Percentiles rank a stretch among this genome's conserved stretches.
Conservation (phyloP, 2,329 filamentous ascomycete genomes). For the Cladophialophora yegresii region DNA sequence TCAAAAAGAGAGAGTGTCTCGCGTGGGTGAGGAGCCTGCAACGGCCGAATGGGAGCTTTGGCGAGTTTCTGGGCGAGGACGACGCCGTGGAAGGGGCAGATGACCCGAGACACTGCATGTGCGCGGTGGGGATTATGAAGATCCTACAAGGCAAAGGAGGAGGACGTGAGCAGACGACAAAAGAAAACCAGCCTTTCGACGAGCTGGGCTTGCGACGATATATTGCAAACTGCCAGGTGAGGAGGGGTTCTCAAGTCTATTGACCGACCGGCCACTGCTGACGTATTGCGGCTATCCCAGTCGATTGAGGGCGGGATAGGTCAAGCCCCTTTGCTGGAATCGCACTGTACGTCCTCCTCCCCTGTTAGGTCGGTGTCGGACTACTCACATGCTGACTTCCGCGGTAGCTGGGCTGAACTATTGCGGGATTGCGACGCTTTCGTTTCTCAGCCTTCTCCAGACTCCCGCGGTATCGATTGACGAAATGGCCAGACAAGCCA, state of each 20-base stretch:
- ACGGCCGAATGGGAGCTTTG: conserved; percentile 84
- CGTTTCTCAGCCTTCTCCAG: conserved; percentile 27
- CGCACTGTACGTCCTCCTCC: conserved; percentile 64
- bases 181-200: conserved; percentile 69
- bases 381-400: conserved; percentile 19
- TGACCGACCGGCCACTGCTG: not conserved
- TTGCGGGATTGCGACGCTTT: conserved; percentile 72
- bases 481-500: conserved; percentile 43
- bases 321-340: conserved; percentile 76
- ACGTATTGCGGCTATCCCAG: conserved; percentile 47
- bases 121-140: conserved; percentile 78
- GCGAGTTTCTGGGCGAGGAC: conserved; percentile 71
- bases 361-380: not conserved
- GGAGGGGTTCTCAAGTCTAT: conserved; percentile 12
- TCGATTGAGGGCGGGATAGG: conserved; percentile 83
- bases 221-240: conserved; percentile 65
- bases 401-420: conserved; percentile 79
- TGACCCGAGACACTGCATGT: conserved; percentile 86
- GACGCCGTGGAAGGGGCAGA: conserved; percentile 55
- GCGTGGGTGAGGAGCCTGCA: conserved; percentile 76
- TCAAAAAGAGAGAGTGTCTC: conserved; percentile 69
- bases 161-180: not conserved
- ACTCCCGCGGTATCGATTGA: conserved; percentile 31
- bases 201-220: conserved; percentile 69
- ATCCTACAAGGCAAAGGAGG: conserved; percentile 65